These are phyloP conservation scores for Aspergillus flavus DNA, from an alignment of 2,329 filamentous ascomycete species.

Conservation along the genomic window DNA sequence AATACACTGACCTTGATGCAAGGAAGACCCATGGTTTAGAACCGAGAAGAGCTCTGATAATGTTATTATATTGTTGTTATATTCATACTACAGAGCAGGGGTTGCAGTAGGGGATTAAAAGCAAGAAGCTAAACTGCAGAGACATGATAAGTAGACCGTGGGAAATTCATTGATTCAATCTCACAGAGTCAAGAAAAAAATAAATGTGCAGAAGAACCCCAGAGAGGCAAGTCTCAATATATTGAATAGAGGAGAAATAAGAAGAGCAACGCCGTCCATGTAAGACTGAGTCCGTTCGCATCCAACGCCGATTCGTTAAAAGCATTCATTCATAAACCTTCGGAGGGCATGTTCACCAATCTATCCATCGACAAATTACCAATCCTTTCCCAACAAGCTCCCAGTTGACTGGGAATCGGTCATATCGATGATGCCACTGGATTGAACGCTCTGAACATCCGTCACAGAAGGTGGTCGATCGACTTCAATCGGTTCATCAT, in stretches of 20 bases:
- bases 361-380: constrained; percentile 4
- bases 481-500: constrained; percentile 39
- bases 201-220: background rate
- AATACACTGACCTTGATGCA: too few species aligned
- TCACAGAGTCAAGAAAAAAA: background rate
- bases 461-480: constrained; percentile 31
- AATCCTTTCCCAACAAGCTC: constrained; percentile 25
- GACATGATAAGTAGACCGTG: background rate
- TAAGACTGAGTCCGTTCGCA: background rate
- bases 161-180: background rate
- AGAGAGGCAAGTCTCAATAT: background rate
- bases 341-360: background rate
- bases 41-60: too few species aligned
- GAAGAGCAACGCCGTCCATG: background rate
- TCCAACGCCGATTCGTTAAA: constrained; percentile 4
- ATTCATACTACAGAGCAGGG: background rate
- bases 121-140: background rate
- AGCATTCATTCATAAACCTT: constrained; percentile 1
- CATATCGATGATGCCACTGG: constrained; percentile 34
- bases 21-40: too few species aligned
- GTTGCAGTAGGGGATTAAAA: too few species aligned
- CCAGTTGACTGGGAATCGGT: constrained; percentile 25
- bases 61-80: background rate
- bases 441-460: constrained; percentile 40
- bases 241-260: background rate